Evolutionary conservation across 2,329 filamentous ascomycete species (phyloP).

Genomic region (Neonectria coccinea): DNA sequence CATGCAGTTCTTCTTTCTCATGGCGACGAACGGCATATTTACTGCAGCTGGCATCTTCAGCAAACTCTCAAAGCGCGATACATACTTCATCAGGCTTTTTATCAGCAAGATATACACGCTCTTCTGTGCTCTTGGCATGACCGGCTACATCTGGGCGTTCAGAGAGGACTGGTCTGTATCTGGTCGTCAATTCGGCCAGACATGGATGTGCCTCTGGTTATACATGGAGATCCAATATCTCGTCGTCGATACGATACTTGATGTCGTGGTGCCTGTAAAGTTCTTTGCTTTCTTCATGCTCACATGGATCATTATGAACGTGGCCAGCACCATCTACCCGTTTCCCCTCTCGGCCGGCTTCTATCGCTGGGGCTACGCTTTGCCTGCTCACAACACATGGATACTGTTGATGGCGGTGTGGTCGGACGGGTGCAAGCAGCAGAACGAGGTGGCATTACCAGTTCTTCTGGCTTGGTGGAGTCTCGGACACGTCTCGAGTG

Average conservation of each 20-base stretch:
- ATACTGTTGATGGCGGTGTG: slow-evolving; percentile 55
- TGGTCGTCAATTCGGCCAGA: slow-evolving; percentile 43
- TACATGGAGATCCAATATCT: slow-evolving; percentile 57
- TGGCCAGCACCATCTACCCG: slow-evolving; percentile 52
- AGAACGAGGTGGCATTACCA: slow-evolving; percentile 51
- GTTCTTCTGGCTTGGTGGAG: slow-evolving; percentile 57
- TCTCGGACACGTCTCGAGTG: slow-evolving; percentile 39
- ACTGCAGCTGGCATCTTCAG: slow-evolving; percentile 14
- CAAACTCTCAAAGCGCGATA: slow-evolving; percentile 42
- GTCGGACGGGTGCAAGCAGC: slow-evolving; percentile 56
- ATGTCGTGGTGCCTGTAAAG: slow-evolving; percentile 46
- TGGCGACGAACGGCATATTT: slow-evolving; percentile 43
- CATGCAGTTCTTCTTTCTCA: slow-evolving; percentile 47
- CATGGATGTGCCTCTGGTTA: slow-evolving; percentile 52
- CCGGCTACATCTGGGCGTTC: slow-evolving; percentile 60
- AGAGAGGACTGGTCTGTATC: slow-evolving; percentile 55
- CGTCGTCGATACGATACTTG: slow-evolving; percentile 52
- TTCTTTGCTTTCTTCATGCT: slow-evolving; percentile 57
- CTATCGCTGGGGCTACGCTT: slow-evolving; percentile 53
- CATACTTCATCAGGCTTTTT: slow-evolving; percentile 42
- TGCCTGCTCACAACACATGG: slow-evolving; percentile 52
- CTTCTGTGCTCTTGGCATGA: slow-evolving; percentile 52
- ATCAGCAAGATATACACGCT: slow-evolving; percentile 50
- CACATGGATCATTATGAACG: slow-evolving; percentile 56
- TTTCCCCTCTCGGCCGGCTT: slow-evolving; percentile 54